A percentile compares a stretch with the other conserved stretches of the same genome.
phyloP scores from a whole-genome alignment of 1,284 basidiomycete genomes.

The Tilletia horrida region DNA sequence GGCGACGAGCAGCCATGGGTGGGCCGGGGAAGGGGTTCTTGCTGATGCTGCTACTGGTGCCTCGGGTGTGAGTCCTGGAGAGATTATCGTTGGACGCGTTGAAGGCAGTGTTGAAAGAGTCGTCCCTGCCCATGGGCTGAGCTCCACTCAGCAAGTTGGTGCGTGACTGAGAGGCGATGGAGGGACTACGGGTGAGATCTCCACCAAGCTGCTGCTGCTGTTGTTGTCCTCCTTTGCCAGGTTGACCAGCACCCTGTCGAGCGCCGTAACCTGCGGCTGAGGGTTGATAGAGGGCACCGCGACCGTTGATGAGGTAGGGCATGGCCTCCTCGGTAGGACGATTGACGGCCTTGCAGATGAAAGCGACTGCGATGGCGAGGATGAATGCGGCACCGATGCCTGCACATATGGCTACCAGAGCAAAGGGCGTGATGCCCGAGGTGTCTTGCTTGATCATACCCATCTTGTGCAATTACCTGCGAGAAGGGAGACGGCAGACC shows the following conservation, averaged over 20 bases:
- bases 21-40: slow-evolving; percentile 16
- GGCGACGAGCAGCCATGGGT: background rate
- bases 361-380: slow-evolving; percentile 19
- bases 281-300: slow-evolving; percentile 21
- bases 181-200: slow-evolving; percentile 3
- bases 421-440: slow-evolving; percentile 22
- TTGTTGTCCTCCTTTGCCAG: background rate
- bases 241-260: background rate
- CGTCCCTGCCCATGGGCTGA: slow-evolving; percentile 23
- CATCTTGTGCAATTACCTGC: too few species aligned
- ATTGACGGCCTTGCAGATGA: slow-evolving; percentile 23
- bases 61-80: slow-evolving; percentile 9
- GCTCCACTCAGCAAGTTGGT: slow-evolving; percentile 19
- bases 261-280: slow-evolving; percentile 24
- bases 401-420: slow-evolving; percentile 17
- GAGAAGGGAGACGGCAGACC: too few species aligned
- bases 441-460: slow-evolving; percentile 8
- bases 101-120: background rate
- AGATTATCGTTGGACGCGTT: background rate
- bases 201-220: background rate
- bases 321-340: slow-evolving; percentile 20
- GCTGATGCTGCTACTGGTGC: background rate
- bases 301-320: slow-evolving; percentile 19
- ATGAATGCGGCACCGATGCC: slow-evolving; percentile 20
- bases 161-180: background rate